Base-by-base conservation (phyloP, 208 protist species). In the Leishmania aethiopica region DNA sequence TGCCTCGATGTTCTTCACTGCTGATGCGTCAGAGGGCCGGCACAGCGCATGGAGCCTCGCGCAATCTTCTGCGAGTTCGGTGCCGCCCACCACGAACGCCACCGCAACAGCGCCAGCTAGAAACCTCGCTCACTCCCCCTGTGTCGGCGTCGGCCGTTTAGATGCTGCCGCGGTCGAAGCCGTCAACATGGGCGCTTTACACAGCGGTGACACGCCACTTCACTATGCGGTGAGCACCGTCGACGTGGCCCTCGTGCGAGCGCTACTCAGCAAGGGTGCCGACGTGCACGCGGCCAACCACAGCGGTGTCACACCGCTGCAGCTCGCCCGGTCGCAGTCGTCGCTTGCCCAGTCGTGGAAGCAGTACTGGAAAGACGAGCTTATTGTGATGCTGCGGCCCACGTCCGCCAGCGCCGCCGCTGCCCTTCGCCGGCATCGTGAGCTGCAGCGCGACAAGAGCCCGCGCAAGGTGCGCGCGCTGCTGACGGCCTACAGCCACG, bases 221-320 rank as follows among this genome's bases (percentile, higher is more conserved):
- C 90, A 96, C 75, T 91, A 79, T 83, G 94, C 94, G 5, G 86
- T 93, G n/a, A 77, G 70, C 64, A 80, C 84, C 8, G 90, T 80
- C 2, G 90, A 96, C 75, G 67, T 90, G 8, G 78, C 71, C 25
- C 77, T 95, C n/a, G 90, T 96, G 40, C 86, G 88, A 28, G 80
- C 82, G n/a, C 75, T 97, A 73, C 84, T 96, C n/a, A 77, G 78
- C 42, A 90, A 88, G 75, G 93, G 90, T 0, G 91, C 92, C 19
- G 85, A 93, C 75, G 74, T 89, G 45, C 62, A 81, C 70, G 79
- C 78, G 0, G 79, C 70, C 17, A 80, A 85, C 64, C 25, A 55
- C 42, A 84, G 47, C 57, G 79, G 78, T 0, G 62, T 67, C 13
- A 69, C 77, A 0, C 78, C 76, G 42, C 53, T 86, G 55, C 87